These are phyloP conservation scores for Fusarium sp. DNA, from an alignment of 2,329 filamentous ascomycete genomes.

Conservation along the genomic window DNA sequence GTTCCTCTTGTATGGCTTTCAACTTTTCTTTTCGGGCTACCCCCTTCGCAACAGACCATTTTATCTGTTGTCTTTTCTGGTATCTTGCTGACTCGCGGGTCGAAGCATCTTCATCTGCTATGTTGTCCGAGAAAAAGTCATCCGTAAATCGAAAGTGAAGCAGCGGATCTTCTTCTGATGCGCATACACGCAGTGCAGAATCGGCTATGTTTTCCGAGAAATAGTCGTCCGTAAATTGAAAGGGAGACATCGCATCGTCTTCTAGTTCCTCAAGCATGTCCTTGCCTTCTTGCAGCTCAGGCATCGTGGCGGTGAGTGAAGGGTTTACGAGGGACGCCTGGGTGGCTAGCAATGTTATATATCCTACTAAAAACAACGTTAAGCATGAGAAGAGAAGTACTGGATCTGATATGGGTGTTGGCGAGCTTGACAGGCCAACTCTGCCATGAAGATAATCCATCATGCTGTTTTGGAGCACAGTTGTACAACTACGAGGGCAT, in stretches of 20 bases:
- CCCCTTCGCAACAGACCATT: not conserved
- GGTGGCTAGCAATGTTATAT: not conserved
- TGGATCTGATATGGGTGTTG: not conserved
- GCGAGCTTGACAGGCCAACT: not conserved
- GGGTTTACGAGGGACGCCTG: no score
- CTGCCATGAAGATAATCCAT: not conserved
- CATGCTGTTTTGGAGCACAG: not conserved
- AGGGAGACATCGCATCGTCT: not conserved
- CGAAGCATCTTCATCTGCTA: not conserved
- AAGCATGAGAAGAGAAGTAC: not conserved
- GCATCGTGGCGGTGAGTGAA: not conserved
- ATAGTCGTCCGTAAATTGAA: not conserved
- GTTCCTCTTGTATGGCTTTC: not conserved
- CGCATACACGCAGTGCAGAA: not conserved
- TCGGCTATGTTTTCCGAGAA: not conserved
- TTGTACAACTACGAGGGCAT: not conserved
- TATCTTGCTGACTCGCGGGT: not conserved
- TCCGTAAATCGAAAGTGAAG: not conserved
- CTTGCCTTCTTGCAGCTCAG: not conserved
- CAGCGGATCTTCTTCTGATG: not conserved
- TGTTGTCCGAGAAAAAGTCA: not conserved
- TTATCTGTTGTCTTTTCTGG: not conserved
- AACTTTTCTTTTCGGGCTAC: not conserved
- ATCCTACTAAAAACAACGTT: not conserved
- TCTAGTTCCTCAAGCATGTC: not conserved